Conservation (phyloP, 73 alveolate species). For the Stentor coeruleus region DNA sequence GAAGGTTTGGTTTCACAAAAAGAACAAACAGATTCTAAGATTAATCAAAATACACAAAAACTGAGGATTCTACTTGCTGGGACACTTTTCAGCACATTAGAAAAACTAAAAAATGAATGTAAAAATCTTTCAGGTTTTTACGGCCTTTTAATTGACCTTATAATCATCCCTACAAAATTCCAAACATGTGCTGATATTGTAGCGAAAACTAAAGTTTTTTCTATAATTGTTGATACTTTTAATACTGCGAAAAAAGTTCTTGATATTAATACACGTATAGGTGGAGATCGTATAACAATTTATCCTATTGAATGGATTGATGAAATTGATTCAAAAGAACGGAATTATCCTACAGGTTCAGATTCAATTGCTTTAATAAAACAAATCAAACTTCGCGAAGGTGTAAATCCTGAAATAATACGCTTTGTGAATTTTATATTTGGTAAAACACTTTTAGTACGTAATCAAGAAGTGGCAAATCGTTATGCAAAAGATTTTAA, state of each 20-base stretch:
- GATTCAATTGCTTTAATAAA: constrained; percentile 64
- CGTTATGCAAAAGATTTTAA: constrained; percentile 75
- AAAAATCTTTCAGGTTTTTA: constrained; percentile 55
- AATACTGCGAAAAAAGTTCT: constrained; percentile 76
- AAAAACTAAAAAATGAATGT: constrained; percentile 8
- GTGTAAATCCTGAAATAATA: constrained; percentile 37
- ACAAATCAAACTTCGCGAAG: constrained; percentile 56
- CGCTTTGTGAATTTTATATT: constrained; percentile 51
- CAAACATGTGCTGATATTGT: constrained; percentile 73
- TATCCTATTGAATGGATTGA: constrained; percentile 65
- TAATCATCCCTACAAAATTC: constrained; percentile 59
- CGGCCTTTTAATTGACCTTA: constrained; percentile 76
- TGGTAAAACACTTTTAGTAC: constrained; percentile 65
- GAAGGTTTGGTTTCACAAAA: constrained; percentile 46
- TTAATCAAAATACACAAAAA: constrained; percentile 27
- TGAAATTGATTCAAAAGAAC: constrained; percentile 32
- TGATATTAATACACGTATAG: constrained; percentile 66
- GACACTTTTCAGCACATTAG: background rate
- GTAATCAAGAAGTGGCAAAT: constrained; percentile 70
- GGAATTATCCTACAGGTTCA: constrained; percentile 43
- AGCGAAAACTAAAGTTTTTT: constrained; percentile 63
- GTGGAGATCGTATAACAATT: constrained; percentile 85
- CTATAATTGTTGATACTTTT: constrained; percentile 68
- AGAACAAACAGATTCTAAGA: constrained; percentile 42
- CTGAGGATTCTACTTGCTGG: constrained; percentile 24